Evolutionary conservation across 192 early-diverging fungal species (phyloP), one percentile per base, ranked within the genome.

Genomic region (Backusella mclennaniae): DNA sequence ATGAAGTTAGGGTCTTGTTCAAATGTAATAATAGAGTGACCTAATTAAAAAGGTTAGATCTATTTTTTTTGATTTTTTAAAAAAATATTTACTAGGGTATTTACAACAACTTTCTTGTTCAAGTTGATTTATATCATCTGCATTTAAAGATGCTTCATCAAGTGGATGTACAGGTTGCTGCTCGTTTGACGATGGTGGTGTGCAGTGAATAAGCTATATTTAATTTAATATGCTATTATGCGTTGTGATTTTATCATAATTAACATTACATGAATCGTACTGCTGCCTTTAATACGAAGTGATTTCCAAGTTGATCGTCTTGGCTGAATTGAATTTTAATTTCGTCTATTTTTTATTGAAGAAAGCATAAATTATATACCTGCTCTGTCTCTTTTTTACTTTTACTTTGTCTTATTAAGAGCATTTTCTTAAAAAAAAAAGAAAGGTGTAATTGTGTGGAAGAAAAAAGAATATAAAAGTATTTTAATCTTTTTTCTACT

Each of bases 1-100:
- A 26, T 29, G 56, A 29, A 29, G 14, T 63, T 63, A 29, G 56
- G 23, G 29, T 63, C 56, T 29, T 63, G 56, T 29, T 63, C 56
- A 63, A 63, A 63, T 63, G 56, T 63, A 26, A 63, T 29, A 63
- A 63, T 29, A 63, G 56, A 63, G 56, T 59, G 56, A 26, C 56
- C 56, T 59, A 59, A 26, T 26, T 0, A 59, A 59, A 23, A 26
- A 23, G 23, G 7, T 59, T 59, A 23, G 8, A 59, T 52, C 6
- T n/a, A n/a, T n/a, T 52, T n/a, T 52, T 53, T 53, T 52, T 6
- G 8, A 2, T n/a, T 53, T n/a, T 52, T 53, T 53, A 21, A 7
- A 52, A 17, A 52, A n/a, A n/a, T 9, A 53, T 23, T 1, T 21
- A 19, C 42, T 44, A 4, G 42, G 42, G 42, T 53, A 53, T 56